Percentiles rank a stretch among this genome's conserved stretches.
Evolutionary conservation across 495 filamentous ascomycete species (phyloP).

Genomic region (Penicillium paradoxum): DNA sequence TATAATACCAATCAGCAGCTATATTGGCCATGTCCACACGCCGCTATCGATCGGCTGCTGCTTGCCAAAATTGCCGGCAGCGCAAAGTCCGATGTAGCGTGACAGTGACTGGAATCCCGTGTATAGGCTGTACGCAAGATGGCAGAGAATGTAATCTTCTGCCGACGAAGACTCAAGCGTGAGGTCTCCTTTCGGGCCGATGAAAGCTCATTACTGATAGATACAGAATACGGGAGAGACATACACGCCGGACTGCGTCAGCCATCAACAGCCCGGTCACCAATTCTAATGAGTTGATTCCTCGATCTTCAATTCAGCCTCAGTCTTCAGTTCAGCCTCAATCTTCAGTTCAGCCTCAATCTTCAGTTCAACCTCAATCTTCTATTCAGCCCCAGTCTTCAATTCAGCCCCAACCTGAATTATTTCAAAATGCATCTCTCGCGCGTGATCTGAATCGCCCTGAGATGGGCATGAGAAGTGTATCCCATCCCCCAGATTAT

Average conservation of each 20-base stretch:
- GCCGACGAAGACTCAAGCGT: constrained; percentile 5
- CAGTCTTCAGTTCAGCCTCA: not conserved
- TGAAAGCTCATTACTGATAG: not conserved
- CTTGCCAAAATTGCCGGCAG: constrained; percentile 28
- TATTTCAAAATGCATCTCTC: not conserved
- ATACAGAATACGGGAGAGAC: not conserved
- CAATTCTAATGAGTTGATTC: not conserved
- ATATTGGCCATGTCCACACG: constrained; percentile 26
- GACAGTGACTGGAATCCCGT: constrained; percentile 29
- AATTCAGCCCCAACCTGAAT: no score
- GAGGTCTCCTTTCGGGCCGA: not conserved
- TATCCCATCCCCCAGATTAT: not conserved
- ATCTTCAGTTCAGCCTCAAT: not conserved
- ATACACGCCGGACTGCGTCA: not conserved
- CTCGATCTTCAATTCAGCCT: not conserved
- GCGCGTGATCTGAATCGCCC: not conserved
- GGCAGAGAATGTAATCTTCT: constrained; percentile 21
- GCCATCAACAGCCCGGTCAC: not conserved
- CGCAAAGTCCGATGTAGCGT: constrained; percentile 35
- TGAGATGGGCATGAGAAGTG: not conserved
- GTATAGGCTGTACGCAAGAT: constrained; percentile 29
- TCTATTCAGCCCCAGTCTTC: no score
- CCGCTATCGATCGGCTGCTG: constrained; percentile 32
- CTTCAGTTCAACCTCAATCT: not conserved
- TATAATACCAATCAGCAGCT: constrained; percentile 7